Conservation (phyloP, 805 yeast genomes). For the Vanderwaltozyma tropicalis region DNA sequence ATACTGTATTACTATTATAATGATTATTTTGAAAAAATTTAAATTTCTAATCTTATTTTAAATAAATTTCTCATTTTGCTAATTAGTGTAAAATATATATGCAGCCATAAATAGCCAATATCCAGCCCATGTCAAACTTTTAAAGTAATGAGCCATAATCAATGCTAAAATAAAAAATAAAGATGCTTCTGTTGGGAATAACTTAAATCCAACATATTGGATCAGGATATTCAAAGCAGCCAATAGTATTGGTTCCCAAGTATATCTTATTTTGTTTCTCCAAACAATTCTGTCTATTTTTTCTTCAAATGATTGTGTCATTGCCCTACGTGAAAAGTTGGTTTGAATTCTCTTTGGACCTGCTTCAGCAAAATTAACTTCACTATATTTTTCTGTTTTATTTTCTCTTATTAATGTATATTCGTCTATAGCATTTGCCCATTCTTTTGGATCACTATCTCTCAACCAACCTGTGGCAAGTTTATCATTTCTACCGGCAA, state of each 20-base stretch:
- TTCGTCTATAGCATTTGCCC: constrained; percentile 44
- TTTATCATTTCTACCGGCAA: constrained; percentile 18
- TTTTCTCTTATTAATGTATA: constrained; percentile 25
- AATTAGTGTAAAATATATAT: not conserved
- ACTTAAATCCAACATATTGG: constrained; percentile 6
- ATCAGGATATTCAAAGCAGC: constrained; percentile 6
- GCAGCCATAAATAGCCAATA: not conserved
- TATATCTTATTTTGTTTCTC: constrained; percentile 13
- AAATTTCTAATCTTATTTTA: too few species aligned
- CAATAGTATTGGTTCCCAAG: constrained; percentile 24
- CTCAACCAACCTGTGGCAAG: constrained; percentile 58
- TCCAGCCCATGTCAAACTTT: constrained; percentile 1
- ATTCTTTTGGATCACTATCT: constrained; percentile 36
- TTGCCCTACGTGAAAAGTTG: constrained; percentile 31
- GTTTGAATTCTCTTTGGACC: constrained; percentile 26
- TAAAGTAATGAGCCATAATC: not conserved
- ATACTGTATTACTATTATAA: too few species aligned
- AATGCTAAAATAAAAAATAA: constrained; percentile 13
- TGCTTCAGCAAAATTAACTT: constrained; percentile 16
- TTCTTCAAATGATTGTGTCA: constrained; percentile 31
- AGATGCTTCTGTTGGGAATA: constrained; percentile 8
- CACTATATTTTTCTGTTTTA: constrained; percentile 3
- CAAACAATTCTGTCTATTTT: constrained; percentile 25
- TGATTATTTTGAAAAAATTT: too few species aligned
- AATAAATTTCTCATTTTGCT: too few species aligned